Percentiles rank a stretch among this genome's conserved stretches.
phyloP scores from a whole-genome alignment of 345 rosid species.

The Durio zibethinus region DNA sequence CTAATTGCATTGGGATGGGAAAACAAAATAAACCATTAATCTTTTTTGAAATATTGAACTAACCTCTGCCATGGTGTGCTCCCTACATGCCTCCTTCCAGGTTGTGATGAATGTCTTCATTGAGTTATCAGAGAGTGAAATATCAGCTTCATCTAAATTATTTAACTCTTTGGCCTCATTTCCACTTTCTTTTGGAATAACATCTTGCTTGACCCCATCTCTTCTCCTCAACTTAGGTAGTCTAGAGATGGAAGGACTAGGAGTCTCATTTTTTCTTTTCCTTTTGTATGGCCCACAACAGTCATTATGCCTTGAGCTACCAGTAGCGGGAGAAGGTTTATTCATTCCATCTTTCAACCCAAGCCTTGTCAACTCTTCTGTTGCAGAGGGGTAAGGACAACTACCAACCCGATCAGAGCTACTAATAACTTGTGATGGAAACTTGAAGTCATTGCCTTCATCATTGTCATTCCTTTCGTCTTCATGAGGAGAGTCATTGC shows the following conservation, averaged over 20 bases:
- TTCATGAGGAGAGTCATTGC: constrained; percentile 33
- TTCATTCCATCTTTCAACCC: constrained; percentile 49
- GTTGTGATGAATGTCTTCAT: constrained; percentile 62
- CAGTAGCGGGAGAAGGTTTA: constrained; percentile 22
- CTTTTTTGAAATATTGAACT: constrained; percentile 5
- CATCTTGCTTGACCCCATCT: constrained; percentile 33
- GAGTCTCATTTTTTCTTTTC: constrained; percentile 39
- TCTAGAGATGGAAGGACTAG: constrained; percentile 22
- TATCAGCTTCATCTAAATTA: constrained; percentile 36
- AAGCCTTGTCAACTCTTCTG: constrained; percentile 73
- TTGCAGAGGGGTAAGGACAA: constrained; percentile 93
- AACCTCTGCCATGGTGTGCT: constrained; percentile 53
- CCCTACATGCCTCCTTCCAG: constrained; percentile 81
- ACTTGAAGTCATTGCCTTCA: constrained; percentile 7
- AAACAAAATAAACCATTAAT: background rate
- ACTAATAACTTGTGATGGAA: constrained; percentile 21
- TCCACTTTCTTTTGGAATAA: constrained; percentile 21
- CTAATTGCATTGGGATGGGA: background rate
- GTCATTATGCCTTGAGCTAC: constrained; percentile 24
- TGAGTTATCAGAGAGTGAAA: constrained; percentile 41
- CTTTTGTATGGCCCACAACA: background rate
- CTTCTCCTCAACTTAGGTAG: constrained; percentile 37
- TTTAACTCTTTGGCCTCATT: constrained; percentile 24
- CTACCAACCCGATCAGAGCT: constrained; percentile 47
- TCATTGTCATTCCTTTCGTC: constrained; percentile 21